Base-by-base conservation (phyloP, 345 rosid species). In the Anastatica hierochuntica region DNA sequence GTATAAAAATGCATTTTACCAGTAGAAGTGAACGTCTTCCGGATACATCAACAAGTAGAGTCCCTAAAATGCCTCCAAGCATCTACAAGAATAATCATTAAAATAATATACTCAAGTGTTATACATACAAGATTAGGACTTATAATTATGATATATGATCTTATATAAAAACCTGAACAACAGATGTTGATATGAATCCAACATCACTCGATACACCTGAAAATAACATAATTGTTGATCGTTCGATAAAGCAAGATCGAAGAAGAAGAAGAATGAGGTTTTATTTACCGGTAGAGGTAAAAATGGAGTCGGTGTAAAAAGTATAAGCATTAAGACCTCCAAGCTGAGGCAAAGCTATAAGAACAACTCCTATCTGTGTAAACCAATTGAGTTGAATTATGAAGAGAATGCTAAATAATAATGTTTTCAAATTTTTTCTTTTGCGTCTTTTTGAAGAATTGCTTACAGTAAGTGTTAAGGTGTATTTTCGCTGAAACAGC, bases 281-380 rank as follows among this genome's bases (percentile, higher is more conserved):
- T 51, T 21, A 17, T 51, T 29, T 29, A 79, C 85, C 85, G 10
- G 85, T 75, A 40, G 80, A 72, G 16, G 48, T 50, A 37, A 80
- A 77, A 17, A 80, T 80, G 31, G 85, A 43, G 59, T 69, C 75
- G 20, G 85, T 76, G 52, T 80, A 80, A 47, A 80, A 80, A 6
- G 72, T 64, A 45, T 74, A 70, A 36, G 54, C 82, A 36, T 63
- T 73, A 44, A 79, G 78, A 29, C 97, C 97, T 49, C 94, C 88
- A 41, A 88, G 78, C 31, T 85, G 84, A 67, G 87, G 97, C 66
- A 88, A 67, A 45, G 63, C 74, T 92, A 88, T 80, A 58, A 88
- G 65, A 27, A 86, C 92, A 31, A 82, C 71, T 18, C 80, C 90
- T 48, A 83, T 82, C 90, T 80, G 48, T n/a, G 2, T 34, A 4